Percentiles rank a stretch among this genome's conserved stretches.
These are phyloP conservation scores for Gymnopilus dilepis DNA, from an alignment of 768 basidiomycete species.

Conservation along the genomic window DNA sequence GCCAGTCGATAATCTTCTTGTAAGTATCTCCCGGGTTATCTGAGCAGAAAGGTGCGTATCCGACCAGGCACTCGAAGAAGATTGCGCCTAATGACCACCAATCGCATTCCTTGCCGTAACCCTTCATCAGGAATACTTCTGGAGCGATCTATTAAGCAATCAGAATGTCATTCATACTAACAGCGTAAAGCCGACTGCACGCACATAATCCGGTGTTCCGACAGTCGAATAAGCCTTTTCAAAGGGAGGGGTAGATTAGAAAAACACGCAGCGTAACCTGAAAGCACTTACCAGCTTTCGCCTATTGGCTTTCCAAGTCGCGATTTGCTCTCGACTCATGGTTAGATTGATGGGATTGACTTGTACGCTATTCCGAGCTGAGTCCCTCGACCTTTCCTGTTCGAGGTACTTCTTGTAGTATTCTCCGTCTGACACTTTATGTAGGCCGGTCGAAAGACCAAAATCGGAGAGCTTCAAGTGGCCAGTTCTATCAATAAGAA, in stretches of 20 bases:
- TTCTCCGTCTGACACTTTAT: slow-evolving; percentile 93
- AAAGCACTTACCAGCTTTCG: slow-evolving; percentile 77
- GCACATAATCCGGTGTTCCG: slow-evolving; percentile 62
- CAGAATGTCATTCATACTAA: slow-evolving; percentile 35
- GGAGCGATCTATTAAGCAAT: slow-evolving; percentile 78
- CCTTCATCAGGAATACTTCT: slow-evolving; percentile 96
- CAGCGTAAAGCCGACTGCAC: slow-evolving; percentile 35
- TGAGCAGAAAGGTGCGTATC: slow-evolving; percentile 97
- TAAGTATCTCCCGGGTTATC: slow-evolving; percentile 98
- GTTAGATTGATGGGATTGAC: slow-evolving; percentile 97
- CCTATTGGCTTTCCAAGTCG: slow-evolving; percentile 98
- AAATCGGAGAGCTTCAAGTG: slow-evolving; percentile 99
- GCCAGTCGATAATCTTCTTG: slow-evolving; percentile 98
- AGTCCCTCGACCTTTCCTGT: slow-evolving; percentile 64
- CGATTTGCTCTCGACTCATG: slow-evolving; percentile 96
- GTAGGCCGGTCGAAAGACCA: slow-evolving; percentile 95
- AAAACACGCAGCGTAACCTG: slow-evolving; percentile 9
- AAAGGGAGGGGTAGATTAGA: slow-evolving; percentile 3
- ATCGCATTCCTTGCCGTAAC: slow-evolving; percentile 98
- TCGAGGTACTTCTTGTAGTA: slow-evolving; percentile 94
- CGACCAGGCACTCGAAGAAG: slow-evolving; percentile 98
- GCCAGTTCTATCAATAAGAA: slow-evolving; percentile 95
- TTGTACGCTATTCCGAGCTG: slow-evolving; percentile 92
- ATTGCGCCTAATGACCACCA: slow-evolving; percentile 99
- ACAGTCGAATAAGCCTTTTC: slow-evolving; percentile 96